Percentiles rank a stretch among this genome's conserved stretches.
These are phyloP conservation scores for Falciphora oryzae DNA, from an alignment of 2,329 filamentous ascomycete species.

Conservation along the genomic window DNA sequence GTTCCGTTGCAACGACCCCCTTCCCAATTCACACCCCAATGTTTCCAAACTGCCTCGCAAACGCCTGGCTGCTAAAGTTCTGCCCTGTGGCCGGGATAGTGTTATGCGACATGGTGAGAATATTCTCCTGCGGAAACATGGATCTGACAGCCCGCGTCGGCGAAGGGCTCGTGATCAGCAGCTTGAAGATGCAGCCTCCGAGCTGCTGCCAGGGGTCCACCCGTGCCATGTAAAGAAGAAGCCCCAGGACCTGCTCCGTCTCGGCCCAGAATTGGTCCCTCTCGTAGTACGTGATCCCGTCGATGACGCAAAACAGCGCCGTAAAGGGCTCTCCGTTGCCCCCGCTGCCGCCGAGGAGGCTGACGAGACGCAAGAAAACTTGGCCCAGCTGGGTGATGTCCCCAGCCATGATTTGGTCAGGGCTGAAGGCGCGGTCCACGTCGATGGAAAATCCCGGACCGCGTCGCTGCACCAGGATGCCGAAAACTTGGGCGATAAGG, in stretches of 20 bases:
- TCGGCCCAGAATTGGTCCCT: neutral
- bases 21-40: no score
- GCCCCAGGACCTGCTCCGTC: neutral
- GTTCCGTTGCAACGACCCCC: no score
- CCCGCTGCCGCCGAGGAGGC: neutral
- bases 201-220: no score
- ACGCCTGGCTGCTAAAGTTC: no score
- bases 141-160: neutral
- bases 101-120: neutral
- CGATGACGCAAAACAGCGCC: constrained; percentile 2
- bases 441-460: neutral
- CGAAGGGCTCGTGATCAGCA: neutral
- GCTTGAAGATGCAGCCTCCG: neutral
- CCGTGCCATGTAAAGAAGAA: neutral
- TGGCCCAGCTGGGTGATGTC: neutral
- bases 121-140: neutral
- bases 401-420: neutral
- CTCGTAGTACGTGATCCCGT: constrained; percentile 1
- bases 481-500: neutral
- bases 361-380: neutral
- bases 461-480: neutral
- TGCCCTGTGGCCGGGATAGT: no score
- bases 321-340: no score
- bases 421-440: neutral
- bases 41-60: no score